These are phyloP conservation scores for Diaporthe caulivora DNA, from an alignment of 2,329 filamentous ascomycete genomes.

Conservation along the genomic window DNA sequence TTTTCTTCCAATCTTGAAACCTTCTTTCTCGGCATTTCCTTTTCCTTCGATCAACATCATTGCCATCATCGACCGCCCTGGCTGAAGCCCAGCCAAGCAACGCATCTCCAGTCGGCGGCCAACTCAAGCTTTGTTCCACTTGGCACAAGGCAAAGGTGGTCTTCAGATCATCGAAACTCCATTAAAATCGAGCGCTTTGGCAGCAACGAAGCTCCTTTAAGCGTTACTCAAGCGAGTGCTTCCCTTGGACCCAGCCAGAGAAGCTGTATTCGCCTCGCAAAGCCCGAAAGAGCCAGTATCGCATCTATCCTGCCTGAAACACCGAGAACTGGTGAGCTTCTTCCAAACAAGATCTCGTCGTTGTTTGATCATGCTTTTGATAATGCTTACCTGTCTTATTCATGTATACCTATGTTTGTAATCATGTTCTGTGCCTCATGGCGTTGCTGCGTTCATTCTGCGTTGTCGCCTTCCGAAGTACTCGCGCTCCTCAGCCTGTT, in stretches of 20 bases:
- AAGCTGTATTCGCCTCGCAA: too few relatives aligned
- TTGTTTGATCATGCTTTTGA: neutral
- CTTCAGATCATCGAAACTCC: too few relatives aligned
- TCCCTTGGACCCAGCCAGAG: too few relatives aligned
- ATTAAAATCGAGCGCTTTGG: accelerated
- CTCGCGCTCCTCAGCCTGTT: too few relatives aligned
- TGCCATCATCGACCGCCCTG: neutral
- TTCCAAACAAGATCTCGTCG: too few relatives aligned
- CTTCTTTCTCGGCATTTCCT: neutral
- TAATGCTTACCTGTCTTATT: neutral
- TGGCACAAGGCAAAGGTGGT: neutral
- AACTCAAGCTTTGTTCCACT: neutral
- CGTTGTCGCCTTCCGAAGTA: neutral
- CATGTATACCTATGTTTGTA: neutral
- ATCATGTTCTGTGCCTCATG: neutral
- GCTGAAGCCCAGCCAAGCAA: neutral
- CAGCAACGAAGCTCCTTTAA: neutral
- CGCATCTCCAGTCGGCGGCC: neutral
- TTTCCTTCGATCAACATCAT: neutral
- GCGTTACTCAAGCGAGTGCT: neutral
- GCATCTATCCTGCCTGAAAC: too few relatives aligned
- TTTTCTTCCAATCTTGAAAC: neutral
- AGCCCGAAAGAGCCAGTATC: neutral
- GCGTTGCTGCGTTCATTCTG: neutral
- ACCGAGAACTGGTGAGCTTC: neutral